Evolutionary conservation across 257 asterid species (phyloP).

Genomic region (Dorcoceras hygrometricum): DNA sequence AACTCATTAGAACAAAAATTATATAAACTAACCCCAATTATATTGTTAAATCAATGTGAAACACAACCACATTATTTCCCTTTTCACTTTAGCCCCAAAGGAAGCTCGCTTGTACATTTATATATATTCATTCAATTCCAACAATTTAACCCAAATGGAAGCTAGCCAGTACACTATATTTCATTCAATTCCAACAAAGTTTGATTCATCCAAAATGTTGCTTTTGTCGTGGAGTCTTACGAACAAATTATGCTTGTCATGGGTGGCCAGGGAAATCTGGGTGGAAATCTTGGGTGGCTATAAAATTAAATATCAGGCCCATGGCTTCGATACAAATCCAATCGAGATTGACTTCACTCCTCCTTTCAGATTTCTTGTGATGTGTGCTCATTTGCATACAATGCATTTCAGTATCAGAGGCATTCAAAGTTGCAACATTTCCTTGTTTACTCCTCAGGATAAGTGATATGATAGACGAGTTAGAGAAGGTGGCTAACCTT

Average conservation of each 20-base stretch:
- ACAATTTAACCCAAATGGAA: no score
- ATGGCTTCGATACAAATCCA: conserved; percentile 67
- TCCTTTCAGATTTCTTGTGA: conserved; percentile 75
- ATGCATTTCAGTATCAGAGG: neutral
- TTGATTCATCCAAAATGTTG: neutral
- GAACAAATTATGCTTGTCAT: conserved; percentile 29
- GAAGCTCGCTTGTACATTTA: no score
- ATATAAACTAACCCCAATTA: no score
- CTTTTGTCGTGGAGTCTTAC: neutral
- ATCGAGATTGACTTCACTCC: conserved; percentile 93
- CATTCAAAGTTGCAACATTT: neutral
- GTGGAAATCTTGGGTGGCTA: conserved; percentile 90
- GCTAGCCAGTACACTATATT: no score
- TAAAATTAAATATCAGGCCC: conserved; percentile 77
- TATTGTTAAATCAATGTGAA: no score
- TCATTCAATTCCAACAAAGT: no score
- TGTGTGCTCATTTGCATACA: neutral
- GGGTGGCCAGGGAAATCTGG: conserved; percentile 85
- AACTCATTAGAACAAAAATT: no score
- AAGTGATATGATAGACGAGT: conserved; percentile 87
- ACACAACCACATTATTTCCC: no score
- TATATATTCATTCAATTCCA: no score
- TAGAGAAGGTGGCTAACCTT: conserved; percentile 77
- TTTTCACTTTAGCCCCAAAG: no score
- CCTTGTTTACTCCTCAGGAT: conserved; percentile 43